Conservation (phyloP, 306 rosid species). For the Citrullus colocynthis region DNA sequence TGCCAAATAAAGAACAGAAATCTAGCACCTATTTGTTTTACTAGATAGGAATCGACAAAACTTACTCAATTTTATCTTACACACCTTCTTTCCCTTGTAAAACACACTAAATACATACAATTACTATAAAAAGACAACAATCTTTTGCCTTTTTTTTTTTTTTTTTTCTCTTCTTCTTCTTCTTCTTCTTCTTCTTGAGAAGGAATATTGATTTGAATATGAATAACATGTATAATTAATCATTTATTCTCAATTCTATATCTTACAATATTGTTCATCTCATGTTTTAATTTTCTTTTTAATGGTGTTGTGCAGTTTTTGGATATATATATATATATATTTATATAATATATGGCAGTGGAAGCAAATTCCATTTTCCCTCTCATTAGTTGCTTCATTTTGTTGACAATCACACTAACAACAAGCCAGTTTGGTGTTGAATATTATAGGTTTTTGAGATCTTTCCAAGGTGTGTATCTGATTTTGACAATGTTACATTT, state of each 20-base stretch:
- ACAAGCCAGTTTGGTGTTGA: not conserved
- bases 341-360: not conserved
- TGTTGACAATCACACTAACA: not conserved
- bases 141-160: too few relatives aligned
- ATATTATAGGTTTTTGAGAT: not conserved
- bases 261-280: not conserved
- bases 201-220: too few relatives aligned
- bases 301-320: not conserved
- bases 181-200: too few relatives aligned
- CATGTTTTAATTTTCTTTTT: not conserved
- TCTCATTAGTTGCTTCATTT: not conserved
- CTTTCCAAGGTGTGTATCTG: slow-evolving; percentile 3
- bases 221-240: too few relatives aligned
- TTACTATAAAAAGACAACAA: not conserved
- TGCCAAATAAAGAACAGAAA: not conserved
- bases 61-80: not conserved
- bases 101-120: too few relatives aligned
- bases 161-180: too few relatives aligned
- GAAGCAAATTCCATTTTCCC: not conserved
- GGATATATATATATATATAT: not conserved
- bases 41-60: not conserved
- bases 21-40: not conserved
- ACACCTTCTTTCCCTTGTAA: too few relatives aligned
- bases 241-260: not conserved
- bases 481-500: not conserved